Conservation (phyloP, 805 yeast genomes). For the Candida piceae region DNA sequence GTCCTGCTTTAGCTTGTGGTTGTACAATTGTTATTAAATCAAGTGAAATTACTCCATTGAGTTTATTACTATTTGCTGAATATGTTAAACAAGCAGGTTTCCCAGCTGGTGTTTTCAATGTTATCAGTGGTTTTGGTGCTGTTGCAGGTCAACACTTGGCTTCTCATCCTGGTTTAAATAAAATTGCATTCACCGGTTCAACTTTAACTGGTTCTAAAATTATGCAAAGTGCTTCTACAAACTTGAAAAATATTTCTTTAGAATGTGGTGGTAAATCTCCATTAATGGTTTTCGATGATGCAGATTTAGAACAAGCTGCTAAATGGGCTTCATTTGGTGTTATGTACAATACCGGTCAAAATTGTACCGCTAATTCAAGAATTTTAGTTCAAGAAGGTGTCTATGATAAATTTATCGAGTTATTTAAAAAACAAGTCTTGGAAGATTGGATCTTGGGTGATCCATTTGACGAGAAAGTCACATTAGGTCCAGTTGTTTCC, state of each 20-base stretch:
- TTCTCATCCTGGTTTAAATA: conserved; percentile 50
- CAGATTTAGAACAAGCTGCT: conserved; percentile 59
- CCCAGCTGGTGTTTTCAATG: conserved; percentile 73
- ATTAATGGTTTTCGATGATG: conserved; percentile 55
- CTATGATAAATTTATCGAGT: conserved; percentile 46
- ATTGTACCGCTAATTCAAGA: conserved; percentile 65
- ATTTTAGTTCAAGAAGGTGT: conserved; percentile 52
- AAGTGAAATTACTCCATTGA: conserved; percentile 72
- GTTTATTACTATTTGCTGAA: conserved; percentile 56
- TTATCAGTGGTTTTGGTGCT: conserved; percentile 64
- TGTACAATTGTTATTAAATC: conserved; percentile 68
- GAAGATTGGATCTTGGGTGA: conserved; percentile 51
- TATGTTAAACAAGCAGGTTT: conserved; percentile 61
- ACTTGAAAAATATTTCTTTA: conserved; percentile 58
- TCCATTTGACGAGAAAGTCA: conserved; percentile 42
- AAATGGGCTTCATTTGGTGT: conserved; percentile 66
- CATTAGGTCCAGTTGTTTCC: conserved; percentile 61
- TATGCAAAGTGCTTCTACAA: conserved; percentile 55
- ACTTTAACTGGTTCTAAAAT: conserved; percentile 63
- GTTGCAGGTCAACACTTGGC: conserved; percentile 68
- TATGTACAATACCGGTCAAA: conserved; percentile 62
- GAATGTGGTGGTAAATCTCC: conserved; percentile 78
- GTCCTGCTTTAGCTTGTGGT: conserved; percentile 80
- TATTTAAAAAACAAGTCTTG: conserved; percentile 41
- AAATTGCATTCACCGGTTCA: conserved; percentile 63